Percentiles rank a stretch among this genome's conserved stretches.
Conservation (phyloP, 1,284 basidiomycete species). For the Taiwanofungus camphoratus region DNA sequence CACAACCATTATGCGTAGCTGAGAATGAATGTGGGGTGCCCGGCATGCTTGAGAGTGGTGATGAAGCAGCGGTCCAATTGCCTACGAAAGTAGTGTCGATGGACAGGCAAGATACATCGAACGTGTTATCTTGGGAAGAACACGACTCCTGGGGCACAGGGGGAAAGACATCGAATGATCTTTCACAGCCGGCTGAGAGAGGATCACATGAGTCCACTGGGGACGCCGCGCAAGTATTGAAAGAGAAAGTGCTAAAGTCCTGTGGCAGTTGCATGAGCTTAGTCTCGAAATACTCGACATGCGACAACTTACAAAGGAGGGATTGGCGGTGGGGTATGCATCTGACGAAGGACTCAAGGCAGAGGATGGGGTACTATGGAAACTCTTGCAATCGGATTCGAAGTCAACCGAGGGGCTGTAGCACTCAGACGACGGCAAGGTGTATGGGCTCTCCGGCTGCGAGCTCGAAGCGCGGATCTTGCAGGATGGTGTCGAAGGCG, state of each 20-base stretch:
- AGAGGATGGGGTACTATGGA: conserved; percentile 23
- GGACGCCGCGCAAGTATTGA: conserved; percentile 29
- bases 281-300: conserved; percentile 17
- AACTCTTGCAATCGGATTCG: conserved; percentile 13
- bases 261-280: conserved; percentile 13
- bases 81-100: conserved; percentile 11
- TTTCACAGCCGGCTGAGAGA: conserved; percentile 19
- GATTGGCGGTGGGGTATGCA: conserved; percentile 32
- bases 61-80: not conserved
- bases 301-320: conserved; percentile 42
- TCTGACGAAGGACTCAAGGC: conserved; percentile 16
- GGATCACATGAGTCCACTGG: conserved; percentile 27
- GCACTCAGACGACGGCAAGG: conserved; percentile 13
- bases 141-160: conserved; percentile 11
- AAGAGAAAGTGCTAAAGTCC: conserved; percentile 46
- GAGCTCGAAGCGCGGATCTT: conserved; percentile 30
- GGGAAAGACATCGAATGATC: conserved; percentile 10
- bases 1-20: no score
- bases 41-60: not conserved
- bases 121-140: conserved; percentile 14
- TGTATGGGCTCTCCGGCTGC: conserved; percentile 23
- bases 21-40: not conserved
- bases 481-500: conserved; percentile 16
- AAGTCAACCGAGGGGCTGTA: conserved; percentile 8
- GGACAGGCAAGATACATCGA: conserved; percentile 15